Conservation (phyloP, 495 filamentous ascomycete genomes). For the Hamigera avellanea region DNA sequence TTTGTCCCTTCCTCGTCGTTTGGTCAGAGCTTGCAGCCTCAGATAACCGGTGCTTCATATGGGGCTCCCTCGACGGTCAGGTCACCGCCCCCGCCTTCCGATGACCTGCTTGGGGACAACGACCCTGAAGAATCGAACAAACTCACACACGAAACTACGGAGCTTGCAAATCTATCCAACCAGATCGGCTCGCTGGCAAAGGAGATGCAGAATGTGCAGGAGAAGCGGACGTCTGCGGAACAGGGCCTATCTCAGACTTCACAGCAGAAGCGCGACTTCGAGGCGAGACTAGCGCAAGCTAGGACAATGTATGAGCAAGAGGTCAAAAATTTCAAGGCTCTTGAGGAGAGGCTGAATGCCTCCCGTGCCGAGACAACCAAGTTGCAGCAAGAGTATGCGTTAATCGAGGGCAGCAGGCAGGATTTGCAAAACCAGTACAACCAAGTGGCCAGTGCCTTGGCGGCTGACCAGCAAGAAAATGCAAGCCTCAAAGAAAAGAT, state of each 20-base stretch:
- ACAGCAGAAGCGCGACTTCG: slow-evolving; percentile 83
- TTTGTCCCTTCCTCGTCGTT: slow-evolving; percentile 88
- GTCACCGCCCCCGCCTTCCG: slow-evolving; percentile 45
- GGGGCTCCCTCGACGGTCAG: slow-evolving; percentile 28
- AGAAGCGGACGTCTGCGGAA: slow-evolving; percentile 64
- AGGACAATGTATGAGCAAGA: slow-evolving; percentile 86
- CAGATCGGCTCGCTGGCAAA: slow-evolving; percentile 81
- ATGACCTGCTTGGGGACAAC: slow-evolving; percentile 90
- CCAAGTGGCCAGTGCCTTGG: slow-evolving; percentile 59
- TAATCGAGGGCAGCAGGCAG: slow-evolving; percentile 69
- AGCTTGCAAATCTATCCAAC: slow-evolving; percentile 93
- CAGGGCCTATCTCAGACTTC: slow-evolving; percentile 65
- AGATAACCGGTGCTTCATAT: slow-evolving; percentile 62
- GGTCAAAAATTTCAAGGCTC: slow-evolving; percentile 66
- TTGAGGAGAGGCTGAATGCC: slow-evolving; percentile 69
- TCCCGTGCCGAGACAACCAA: slow-evolving; percentile 74
- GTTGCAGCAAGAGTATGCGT: slow-evolving; percentile 66
- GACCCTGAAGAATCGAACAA: slow-evolving; percentile 85
- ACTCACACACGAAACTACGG: slow-evolving; percentile 75
- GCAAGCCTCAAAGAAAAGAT: slow-evolving; percentile 77
- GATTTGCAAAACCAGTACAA: slow-evolving; percentile 79
- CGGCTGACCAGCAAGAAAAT: slow-evolving; percentile 85
- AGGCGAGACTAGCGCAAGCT: slow-evolving; percentile 72
- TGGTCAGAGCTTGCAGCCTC: slow-evolving; percentile 68
- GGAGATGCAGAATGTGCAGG: slow-evolving; percentile 87